phyloP scores from a whole-genome alignment of 768 basidiomycete species.

The Crucibulum laeve region DNA sequence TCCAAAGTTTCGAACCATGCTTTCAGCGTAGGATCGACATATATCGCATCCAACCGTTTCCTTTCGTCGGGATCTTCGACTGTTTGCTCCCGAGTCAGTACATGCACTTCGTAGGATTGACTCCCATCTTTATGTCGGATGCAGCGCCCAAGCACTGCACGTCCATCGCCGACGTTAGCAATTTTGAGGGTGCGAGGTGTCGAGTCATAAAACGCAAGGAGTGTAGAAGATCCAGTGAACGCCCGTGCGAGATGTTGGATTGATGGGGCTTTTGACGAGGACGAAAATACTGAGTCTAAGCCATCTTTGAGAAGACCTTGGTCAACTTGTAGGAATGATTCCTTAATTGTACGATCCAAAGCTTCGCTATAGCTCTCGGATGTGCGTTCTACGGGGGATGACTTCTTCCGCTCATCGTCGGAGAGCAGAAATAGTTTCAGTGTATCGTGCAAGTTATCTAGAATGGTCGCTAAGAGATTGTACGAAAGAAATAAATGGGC shows the following conservation, averaged over 20 bases:
- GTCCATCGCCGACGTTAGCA: slow-evolving; percentile 35
- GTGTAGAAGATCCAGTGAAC: slow-evolving; percentile 26
- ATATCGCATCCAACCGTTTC: slow-evolving; percentile 21
- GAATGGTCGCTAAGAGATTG: no score
- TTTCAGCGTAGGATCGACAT: slow-evolving; percentile 14
- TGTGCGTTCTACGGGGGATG: no score
- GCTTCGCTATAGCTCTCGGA: neutral
- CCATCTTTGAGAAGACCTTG: slow-evolving; percentile 21
- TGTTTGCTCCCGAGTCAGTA: slow-evolving; percentile 35
- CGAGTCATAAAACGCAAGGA: slow-evolving; percentile 31
- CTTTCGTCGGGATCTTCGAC: slow-evolving; percentile 26
- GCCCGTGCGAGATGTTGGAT: slow-evolving; percentile 23
- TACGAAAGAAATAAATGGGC: no score
- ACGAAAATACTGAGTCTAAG: slow-evolving; percentile 16
- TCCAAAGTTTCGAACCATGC: neutral
- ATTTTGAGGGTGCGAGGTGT: slow-evolving; percentile 27
- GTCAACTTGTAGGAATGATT: neutral
- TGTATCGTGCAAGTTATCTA: no score
- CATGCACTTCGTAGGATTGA: slow-evolving; percentile 29
- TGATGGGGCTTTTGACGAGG: slow-evolving; percentile 14
- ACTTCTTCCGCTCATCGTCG: no score
- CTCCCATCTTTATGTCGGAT: slow-evolving; percentile 15
- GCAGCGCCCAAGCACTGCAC: slow-evolving; percentile 36
- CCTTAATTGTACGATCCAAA: neutral
- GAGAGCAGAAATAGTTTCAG: no score